Conservation (phyloP, 129 eudicot species). For the Flaveria brownii region DNA sequence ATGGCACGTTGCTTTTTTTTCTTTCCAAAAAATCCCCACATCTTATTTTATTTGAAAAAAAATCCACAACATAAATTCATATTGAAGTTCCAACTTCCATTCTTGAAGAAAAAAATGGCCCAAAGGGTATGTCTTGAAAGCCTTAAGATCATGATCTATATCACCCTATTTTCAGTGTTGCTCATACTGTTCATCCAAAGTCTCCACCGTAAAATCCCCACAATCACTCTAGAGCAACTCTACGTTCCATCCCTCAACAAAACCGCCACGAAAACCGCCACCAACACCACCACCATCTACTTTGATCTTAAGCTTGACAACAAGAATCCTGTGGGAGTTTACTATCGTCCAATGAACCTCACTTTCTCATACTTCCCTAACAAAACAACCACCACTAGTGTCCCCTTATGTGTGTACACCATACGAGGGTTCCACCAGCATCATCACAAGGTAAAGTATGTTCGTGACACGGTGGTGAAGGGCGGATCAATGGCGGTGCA, state of each 20-base stretch:
- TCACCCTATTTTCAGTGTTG: conserved; percentile 27
- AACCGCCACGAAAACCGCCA: conserved; percentile 5
- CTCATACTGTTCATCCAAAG: conserved; percentile 41
- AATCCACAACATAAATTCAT: conserved; percentile 20
- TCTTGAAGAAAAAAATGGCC: conserved; percentile 22
- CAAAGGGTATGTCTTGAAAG: conserved; percentile 28
- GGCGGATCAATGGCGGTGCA: conserved; percentile 4
- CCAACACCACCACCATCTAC: conserved; percentile 22
- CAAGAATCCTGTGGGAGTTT: conserved; percentile 34
- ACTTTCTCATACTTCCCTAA: conserved; percentile 33
- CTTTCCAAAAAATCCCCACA: background rate
- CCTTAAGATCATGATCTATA: conserved; percentile 34
- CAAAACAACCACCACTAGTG: conserved; percentile 3
- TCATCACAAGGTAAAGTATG: conserved; percentile 31
- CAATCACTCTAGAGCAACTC: conserved; percentile 26
- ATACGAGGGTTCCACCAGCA: conserved; percentile 31
- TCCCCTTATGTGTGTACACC: conserved; percentile 29
- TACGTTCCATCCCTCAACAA: conserved; percentile 29
- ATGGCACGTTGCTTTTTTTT: conserved; percentile 37
- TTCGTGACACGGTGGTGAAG: conserved; percentile 19
- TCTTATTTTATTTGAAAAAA: conserved; percentile 20
- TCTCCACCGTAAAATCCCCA: conserved; percentile 35
- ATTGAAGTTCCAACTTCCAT: conserved; percentile 21
- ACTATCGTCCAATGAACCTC: conserved; percentile 37
- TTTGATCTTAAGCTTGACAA: conserved; percentile 40